Evolutionary conservation across 345 rosid species (phyloP), one percentile per base, ranked within the genome.

Genomic region (Turritis glabra): DNA sequence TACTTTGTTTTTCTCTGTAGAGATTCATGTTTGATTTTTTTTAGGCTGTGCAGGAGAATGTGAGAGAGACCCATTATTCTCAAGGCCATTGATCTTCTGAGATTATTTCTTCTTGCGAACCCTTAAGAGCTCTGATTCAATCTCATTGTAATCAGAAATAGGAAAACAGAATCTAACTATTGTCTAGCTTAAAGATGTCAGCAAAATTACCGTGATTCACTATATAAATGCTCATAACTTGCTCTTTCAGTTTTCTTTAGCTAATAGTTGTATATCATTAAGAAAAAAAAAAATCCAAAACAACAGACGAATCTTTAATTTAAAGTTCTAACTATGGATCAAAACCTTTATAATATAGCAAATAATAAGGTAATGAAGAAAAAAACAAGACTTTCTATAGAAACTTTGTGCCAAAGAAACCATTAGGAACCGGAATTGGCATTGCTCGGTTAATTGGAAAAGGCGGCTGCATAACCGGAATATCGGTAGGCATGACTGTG

Each of bases 21-120:
- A 41, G 58, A 21, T 58, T 71, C 25, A 37, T 72, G 64, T 66
- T 57, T 78, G 40, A 41, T 50, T 71, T 72, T 73, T 48, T 19
- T 66, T 64, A 93, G 98, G 92, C 91, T 75, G 86, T 93, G 87
- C 98, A 88, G 92, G 97, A 86, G 76, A 91, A 86, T 77, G 89
- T 85, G 78, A 75, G 72, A 53, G 89, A 87, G 69, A 72, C 76
- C 73, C 85, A 76, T 64, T 79, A 69, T 41, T 37, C 80, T 51
- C 73, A 62, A 75, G 69, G 81, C 54, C 64, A 66, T 11, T 72
- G 73, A 72, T 46, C 3, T 27, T 29, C 47, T 22, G 53, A 63
- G 71, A 77, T 71, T 55, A 7, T 35, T 55, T 61, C 64, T 67
- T 35, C 48, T 40, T 76, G 54, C 57, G 25, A 48, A 40, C 67